Base-by-base conservation (phyloP, 169 alveolate genomes). In the Prorocentrum cordatum region DNA sequence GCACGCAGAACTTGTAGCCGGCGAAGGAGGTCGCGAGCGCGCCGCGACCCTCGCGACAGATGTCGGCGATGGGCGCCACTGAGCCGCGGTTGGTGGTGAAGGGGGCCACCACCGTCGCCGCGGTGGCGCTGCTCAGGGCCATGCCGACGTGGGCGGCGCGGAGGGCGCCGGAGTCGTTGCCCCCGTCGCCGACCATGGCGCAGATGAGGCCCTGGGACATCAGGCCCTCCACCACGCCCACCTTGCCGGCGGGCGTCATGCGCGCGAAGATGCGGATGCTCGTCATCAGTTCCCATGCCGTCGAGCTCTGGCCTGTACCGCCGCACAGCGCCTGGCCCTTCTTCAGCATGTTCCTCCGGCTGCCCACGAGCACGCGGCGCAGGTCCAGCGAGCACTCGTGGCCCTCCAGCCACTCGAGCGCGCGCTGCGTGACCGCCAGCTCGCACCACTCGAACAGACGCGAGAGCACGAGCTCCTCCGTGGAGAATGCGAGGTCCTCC, bases 171-270 rank as follows among this genome's bases (percentile, higher is more conserved):
- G 90, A 80, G 42, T 80, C 90, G 22, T 80, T 80, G 38, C 90
- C 90, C 18, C 90, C 90, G n/a, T 80, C 90, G 35, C 90, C 90
- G 22, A 61, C 77, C 90, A 80, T 80, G 12, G 90, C 90, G 68
- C 80, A 62, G 54, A 80, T 80, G 42, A 80, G 66, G 12, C 80
- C 68, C 33, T 80, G 90, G 20, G 90, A 80, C 90, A 80, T 80
- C 32, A 80, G 62, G 26, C 80, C 80, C 39, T 80, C 90, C 54
- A 80, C 90, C 14, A 80, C 90, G 24, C 66, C 59, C 45, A 77
- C 59, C 73, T 77, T 77, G 12, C 87, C 87, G n/a, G 31, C 62
- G 24, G 90, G 90, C 67, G 90, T 80, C 90, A 80, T 80, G 39
- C 90, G 45, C 22, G 90, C 90, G n/a, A 80, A 80, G 80, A 80